phyloP scores from a whole-genome alignment of 176 grass and related monocot genomes.

The Otatea glauca region DNA sequence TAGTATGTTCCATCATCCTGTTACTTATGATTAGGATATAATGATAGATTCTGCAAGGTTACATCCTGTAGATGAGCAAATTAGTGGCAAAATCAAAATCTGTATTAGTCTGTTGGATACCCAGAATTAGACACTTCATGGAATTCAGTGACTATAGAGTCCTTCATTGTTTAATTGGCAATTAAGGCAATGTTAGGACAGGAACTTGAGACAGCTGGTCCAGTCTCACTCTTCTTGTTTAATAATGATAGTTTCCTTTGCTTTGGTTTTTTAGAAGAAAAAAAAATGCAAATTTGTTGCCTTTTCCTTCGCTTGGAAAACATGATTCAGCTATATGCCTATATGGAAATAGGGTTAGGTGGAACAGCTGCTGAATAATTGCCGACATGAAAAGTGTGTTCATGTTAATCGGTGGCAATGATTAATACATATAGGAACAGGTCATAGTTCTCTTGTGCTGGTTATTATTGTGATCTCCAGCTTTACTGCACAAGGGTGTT shows the following conservation, averaged over 20 bases:
- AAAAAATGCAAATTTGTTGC: neutral
- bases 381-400: slow-evolving; percentile 24
- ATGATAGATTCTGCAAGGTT: neutral
- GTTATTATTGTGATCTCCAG: neutral
- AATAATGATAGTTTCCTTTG: slow-evolving; percentile 30
- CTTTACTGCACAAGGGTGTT: slow-evolving; percentile 15
- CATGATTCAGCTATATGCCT: slow-evolving; percentile 21
- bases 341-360: slow-evolving; percentile 17
- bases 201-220: slow-evolving; percentile 13
- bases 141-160: neutral
- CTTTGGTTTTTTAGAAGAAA: slow-evolving; percentile 2
- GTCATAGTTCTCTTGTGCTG: neutral
- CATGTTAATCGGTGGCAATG: neutral
- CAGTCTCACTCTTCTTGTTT: slow-evolving; percentile 27
- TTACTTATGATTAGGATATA: neutral
- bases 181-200: neutral
- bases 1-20: neutral
- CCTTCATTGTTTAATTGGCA: neutral
- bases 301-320: slow-evolving; percentile 16
- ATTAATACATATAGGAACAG: slow-evolving; percentile 14
- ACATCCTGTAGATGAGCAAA: neutral
- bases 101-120: neutral
- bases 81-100: neutral
- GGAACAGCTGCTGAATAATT: slow-evolving; percentile 31
- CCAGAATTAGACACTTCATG: neutral